Conservation (phyloP, 305 asterid genomes). For the Rubia peregrina region DNA sequence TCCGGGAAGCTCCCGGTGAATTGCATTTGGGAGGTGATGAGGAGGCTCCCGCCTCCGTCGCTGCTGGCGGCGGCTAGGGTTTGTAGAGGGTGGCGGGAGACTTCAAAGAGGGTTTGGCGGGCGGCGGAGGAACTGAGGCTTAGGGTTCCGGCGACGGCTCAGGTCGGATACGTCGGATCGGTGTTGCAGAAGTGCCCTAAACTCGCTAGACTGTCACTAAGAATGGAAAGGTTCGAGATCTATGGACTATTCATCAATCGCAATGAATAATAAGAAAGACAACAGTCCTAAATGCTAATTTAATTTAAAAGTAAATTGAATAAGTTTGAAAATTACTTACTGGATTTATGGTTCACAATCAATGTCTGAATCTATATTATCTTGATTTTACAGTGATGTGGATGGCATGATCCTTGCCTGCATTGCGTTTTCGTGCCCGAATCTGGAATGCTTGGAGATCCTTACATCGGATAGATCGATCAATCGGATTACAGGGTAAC, state of each 20-base stretch:
- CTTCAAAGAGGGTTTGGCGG: conserved; percentile 59
- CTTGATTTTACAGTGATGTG: conserved; percentile 61
- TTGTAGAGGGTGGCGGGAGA: conserved; percentile 78
- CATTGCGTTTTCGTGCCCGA: conserved; percentile 90
- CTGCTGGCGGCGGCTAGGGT: conserved; percentile 69
- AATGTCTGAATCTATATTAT: conserved; percentile 21
- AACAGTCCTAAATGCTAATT: not conserved
- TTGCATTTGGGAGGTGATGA: conserved; percentile 79
- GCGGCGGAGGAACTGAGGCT: conserved; percentile 85
- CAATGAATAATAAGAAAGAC: not conserved
- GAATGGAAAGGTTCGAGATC: conserved; percentile 82
- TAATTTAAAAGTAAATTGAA: not conserved
- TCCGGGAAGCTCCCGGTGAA: conserved; percentile 44
- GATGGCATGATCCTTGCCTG: conserved; percentile 92
- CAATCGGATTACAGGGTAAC: conserved; percentile 90
- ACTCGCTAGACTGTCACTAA: conserved; percentile 61
- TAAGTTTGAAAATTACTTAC: not conserved
- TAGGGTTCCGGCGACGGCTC: conserved; percentile 65
- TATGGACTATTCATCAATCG: conserved; percentile 14
- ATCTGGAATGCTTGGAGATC: conserved; percentile 74
- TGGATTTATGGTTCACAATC: conserved; percentile 7
- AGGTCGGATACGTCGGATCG: conserved; percentile 79
- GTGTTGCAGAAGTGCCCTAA: conserved; percentile 81
- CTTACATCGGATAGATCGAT: conserved; percentile 42
- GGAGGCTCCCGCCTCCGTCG: conserved; percentile 72